Base-by-base conservation (phyloP, 2,329 filamentous ascomycete genomes). In the Bisporella sp. region DNA sequence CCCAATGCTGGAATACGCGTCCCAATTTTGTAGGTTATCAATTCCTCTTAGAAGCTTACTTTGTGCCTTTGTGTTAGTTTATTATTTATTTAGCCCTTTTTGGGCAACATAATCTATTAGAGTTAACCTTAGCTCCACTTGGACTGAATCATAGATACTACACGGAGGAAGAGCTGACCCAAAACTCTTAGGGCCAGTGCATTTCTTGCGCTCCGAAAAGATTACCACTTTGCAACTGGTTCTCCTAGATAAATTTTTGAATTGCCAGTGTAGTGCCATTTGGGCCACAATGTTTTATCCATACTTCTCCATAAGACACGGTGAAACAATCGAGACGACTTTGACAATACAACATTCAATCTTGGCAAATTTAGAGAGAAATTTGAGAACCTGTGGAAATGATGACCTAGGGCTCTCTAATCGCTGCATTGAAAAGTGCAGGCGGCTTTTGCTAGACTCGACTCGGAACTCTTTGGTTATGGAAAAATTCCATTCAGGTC, bases 401-500 rank as follows among this genome's bases (percentile, higher is more conserved):
- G 30, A 33, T 9, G 45, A 46, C 37, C 6, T 30, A 33, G 11
- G 4, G 32, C 45, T 46, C 9, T 33, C 45, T n/a, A 46, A n/a
- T 8, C 45, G 45, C 45, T 46, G 45, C 13, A 41, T 47, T 41
- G 46, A 47, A 12, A 45, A 32, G 31, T 45, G 43, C 41, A 33
- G 40, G 2, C 47, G 41, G 33, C 47, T 49, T 5, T 49, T 49
- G 31, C 31, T 49, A 45, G 47, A 49, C 5, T 49, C 47, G 31
- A 44, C 40, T 5, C 47, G 45, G 31, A 41, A 49, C 28, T 32
- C 47, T 43, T 37, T 49, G 5, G 4, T 40, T 21, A 31, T 49
- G 11, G 47, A 49, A 13, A 28, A 44, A 33, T 49, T 49, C 39
- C 32, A 37, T 44, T 49, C 47, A 4, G 47, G 47, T 2, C 40